Percentiles rank a stretch among this genome's conserved stretches.
These are phyloP conservation scores for Ensete glaucum DNA, from an alignment of 176 grass and related monocot genomes.

Conservation along the genomic window DNA sequence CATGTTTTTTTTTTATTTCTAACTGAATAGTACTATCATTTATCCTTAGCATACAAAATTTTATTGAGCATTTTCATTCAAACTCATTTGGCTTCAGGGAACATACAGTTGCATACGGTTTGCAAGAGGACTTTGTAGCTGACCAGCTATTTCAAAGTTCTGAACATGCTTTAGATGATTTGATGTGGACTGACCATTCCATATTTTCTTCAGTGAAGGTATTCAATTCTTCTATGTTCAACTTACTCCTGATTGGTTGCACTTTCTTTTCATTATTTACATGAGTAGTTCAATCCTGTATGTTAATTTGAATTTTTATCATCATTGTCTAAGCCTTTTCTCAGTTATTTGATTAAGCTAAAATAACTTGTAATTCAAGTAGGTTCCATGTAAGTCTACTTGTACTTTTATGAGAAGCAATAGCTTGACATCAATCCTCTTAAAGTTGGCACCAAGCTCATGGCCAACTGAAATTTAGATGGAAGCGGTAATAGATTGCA, in stretches of 20 bases:
- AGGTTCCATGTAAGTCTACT: not conserved
- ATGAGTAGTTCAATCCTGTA: not conserved
- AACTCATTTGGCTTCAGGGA: conserved; percentile 31
- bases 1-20: not conserved
- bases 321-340: not conserved
- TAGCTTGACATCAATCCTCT: not conserved
- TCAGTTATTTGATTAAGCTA: not conserved
- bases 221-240: conserved; percentile 24
- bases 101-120: conserved; percentile 43
- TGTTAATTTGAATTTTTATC: not conserved
- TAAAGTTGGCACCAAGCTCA: not conserved
- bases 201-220: conserved; percentile 72
- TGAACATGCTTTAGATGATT: conserved; percentile 72
- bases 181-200: conserved; percentile 79
- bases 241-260: not conserved
- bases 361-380: not conserved
- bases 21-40: not conserved
- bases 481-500: not conserved
- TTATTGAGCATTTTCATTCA: not conserved
- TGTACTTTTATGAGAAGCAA: not conserved
- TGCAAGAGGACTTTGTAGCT: conserved; percentile 86
- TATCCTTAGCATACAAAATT: not conserved
- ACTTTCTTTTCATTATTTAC: not conserved
- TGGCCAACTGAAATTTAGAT: not conserved
- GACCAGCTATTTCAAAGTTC: conserved; percentile 93